Evolutionary conservation across 2,329 filamentous ascomycete genomes (phyloP).

Genomic region (Fusarium metavorans): DNA sequence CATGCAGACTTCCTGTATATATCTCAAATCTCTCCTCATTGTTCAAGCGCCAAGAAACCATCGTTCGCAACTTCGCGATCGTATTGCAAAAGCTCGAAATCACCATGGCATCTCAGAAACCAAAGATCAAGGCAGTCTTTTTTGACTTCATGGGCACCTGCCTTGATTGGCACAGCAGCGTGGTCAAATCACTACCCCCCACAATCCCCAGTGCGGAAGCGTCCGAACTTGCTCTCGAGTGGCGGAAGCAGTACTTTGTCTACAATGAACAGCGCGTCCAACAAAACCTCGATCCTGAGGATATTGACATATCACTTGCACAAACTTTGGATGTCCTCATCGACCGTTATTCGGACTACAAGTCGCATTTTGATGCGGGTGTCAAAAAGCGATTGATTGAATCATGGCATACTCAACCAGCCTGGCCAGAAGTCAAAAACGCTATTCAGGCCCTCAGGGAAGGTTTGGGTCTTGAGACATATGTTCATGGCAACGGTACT

Average conservation of each 20-base stretch:
- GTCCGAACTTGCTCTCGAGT: slow-evolving; percentile 60
- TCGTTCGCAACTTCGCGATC: too few species aligned
- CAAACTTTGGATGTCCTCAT: slow-evolving; percentile 55
- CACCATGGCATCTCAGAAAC: not conserved
- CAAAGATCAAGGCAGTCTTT: slow-evolving; percentile 59
- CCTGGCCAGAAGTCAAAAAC: slow-evolving; percentile 63
- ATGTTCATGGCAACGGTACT: slow-evolving; percentile 67
- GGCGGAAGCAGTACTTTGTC: slow-evolving; percentile 63
- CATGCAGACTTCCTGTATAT: not conserved
- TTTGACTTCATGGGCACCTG: slow-evolving; percentile 72
- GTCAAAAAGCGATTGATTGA: slow-evolving; percentile 44
- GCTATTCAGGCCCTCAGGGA: slow-evolving; percentile 55
- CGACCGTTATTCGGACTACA: not conserved
- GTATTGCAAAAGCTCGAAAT: not conserved
- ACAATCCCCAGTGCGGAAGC: slow-evolving; percentile 46
- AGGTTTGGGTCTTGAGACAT: slow-evolving; percentile 54
- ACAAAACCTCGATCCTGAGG: slow-evolving; percentile 52
- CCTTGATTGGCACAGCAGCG: slow-evolving; percentile 63
- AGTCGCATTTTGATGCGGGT: slow-evolving; percentile 26
- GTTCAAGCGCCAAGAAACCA: not conserved
- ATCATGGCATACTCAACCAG: slow-evolving; percentile 61
- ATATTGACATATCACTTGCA: slow-evolving; percentile 64
- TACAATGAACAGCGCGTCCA: slow-evolving; percentile 55
- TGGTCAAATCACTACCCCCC: slow-evolving; percentile 51
- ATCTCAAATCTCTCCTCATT: not conserved